Conservation (phyloP, 192 early-diverging fungal species). For the Coemansia sp. region DNA sequence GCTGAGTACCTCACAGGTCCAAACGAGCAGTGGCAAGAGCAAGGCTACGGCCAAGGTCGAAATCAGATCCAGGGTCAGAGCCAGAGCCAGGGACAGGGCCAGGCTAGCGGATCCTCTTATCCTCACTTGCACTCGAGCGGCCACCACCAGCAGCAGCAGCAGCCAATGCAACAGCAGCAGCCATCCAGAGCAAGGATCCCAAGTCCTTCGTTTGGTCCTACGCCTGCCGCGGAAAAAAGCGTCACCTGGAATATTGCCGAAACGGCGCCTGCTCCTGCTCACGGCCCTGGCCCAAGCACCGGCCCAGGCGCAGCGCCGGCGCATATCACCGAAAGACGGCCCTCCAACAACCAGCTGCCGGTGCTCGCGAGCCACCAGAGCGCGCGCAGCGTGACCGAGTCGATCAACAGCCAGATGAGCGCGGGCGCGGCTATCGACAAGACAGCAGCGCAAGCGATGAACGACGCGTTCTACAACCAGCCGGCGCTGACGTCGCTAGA, state of each 20-base stretch:
- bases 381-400: background rate
- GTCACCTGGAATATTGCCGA: background rate
- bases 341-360: slow-evolving; percentile 5
- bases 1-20: no score
- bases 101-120: no score
- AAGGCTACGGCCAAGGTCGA: no score
- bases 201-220: slow-evolving; percentile 17
- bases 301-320: no score
- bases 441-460: background rate
- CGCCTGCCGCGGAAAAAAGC: background rate
- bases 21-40: no score
- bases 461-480: slow-evolving; percentile 5
- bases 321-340: background rate
- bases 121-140: no score
- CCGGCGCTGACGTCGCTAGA: slow-evolving; percentile 48
- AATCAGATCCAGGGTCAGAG: background rate
- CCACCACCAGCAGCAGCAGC: no score
- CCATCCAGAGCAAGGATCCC: background rate
- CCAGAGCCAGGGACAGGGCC: no score
- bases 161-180: slow-evolving; percentile 8
- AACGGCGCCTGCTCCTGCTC: background rate
- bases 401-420: background rate
- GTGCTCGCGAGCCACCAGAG: background rate
- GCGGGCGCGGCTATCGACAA: background rate
- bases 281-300: background rate